These are phyloP conservation scores for Patellifolia procumbens DNA, from an alignment of 179 eudicot genomes.

Conservation along the genomic window DNA sequence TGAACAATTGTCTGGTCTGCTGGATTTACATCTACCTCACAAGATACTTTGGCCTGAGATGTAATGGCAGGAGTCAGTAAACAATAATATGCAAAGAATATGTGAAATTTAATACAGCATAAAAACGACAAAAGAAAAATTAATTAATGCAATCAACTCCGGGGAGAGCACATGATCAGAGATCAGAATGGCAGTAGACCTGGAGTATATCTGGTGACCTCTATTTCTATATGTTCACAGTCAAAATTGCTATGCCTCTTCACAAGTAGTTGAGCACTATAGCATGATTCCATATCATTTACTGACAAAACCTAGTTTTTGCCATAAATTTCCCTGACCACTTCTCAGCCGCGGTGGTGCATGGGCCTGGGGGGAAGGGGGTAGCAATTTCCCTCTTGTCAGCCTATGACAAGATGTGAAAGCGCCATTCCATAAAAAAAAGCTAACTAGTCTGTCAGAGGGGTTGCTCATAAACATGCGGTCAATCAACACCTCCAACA, in stretches of 20 bases:
- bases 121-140: neutral
- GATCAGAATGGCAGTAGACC: neutral
- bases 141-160: too few species aligned
- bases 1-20: constrained; percentile 44
- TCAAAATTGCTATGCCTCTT: neutral
- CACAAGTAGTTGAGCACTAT: neutral
- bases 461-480: neutral
- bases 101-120: neutral
- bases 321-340: neutral
- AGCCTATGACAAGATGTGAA: neutral
- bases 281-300: neutral
- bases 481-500: neutral
- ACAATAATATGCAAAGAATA: neutral
- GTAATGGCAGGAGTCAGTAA: neutral
- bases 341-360: neutral
- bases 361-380: neutral
- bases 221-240: neutral
- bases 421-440: neutral
- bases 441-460: neutral
- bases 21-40: constrained; percentile 51
- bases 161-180: neutral
- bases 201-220: neutral
- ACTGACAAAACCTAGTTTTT: neutral
- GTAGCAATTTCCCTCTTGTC: neutral
- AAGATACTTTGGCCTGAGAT: constrained; percentile 49